Evolutionary conservation across 2,329 filamentous ascomycete species (phyloP).

Genomic region (Pleoardoris graminearum): DNA sequence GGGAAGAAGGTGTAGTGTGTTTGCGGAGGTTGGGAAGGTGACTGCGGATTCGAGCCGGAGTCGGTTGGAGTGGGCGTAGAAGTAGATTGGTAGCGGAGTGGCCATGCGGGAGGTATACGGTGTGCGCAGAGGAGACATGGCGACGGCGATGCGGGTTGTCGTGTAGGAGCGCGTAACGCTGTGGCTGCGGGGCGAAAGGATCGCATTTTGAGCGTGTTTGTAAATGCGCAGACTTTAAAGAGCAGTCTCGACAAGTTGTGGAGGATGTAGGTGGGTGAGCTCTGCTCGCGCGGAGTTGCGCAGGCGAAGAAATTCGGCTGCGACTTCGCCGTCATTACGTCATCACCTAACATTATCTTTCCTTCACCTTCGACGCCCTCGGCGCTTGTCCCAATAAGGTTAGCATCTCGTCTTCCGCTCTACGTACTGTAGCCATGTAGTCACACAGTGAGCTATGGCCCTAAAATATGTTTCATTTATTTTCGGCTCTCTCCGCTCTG

Average conservation of each 20-base stretch:
- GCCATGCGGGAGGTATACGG: constrained; percentile 12
- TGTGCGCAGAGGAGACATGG: constrained; percentile 33
- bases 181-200: constrained; percentile 25
- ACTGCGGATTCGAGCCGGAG: constrained; percentile 13
- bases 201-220: constrained; percentile 16
- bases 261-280: neutral
- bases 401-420: too few relatives aligned
- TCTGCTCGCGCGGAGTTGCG: neutral
- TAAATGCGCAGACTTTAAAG: too few relatives aligned
- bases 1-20: constrained; percentile 92
- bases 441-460: too few relatives aligned
- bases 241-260: too few relatives aligned
- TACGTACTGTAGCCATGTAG: too few relatives aligned
- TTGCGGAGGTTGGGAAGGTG: constrained; percentile 21
- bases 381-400: too few relatives aligned
- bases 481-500: too few relatives aligned
- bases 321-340: constrained; percentile 76
- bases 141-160: constrained; percentile 21
- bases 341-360: too few relatives aligned
- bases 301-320: constrained; percentile 24
- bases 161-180: constrained; percentile 30
- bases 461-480: too few relatives aligned
- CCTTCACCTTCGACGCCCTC: too few relatives aligned
- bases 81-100: constrained; percentile 33
- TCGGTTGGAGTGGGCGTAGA: constrained; percentile 1